Evolutionary conservation across 2,329 filamentous ascomycete genomes (phyloP).

Genomic region (Phyllosticta citrichinensis): DNA sequence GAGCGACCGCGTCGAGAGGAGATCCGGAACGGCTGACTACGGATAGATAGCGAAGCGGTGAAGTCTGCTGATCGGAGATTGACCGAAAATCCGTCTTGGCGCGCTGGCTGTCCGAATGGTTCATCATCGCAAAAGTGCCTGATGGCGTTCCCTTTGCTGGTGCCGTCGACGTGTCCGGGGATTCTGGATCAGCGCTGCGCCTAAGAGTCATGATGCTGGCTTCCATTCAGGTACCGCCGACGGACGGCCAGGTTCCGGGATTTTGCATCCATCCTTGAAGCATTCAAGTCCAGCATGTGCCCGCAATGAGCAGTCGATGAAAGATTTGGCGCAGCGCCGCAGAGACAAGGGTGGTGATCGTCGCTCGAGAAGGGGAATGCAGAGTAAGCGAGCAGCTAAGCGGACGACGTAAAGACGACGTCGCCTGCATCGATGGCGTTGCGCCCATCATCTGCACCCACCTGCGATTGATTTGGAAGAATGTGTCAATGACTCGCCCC

Average conservation of each 20-base stretch:
- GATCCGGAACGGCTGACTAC: neutral
- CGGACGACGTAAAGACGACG: too few species aligned
- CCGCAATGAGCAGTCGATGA: neutral
- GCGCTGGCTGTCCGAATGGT: neutral
- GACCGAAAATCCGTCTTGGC: neutral
- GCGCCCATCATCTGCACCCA: neutral
- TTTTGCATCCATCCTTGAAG: neutral
- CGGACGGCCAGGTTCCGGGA: neutral
- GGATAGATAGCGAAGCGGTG: neutral
- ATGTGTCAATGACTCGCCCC: too few species aligned
- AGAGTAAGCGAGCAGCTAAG: too few species aligned
- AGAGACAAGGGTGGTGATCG: too few species aligned
- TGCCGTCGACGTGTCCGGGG: neutral
- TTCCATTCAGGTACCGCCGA: neutral
- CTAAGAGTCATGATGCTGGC: neutral
- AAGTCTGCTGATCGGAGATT: neutral
- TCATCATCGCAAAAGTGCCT: neutral
- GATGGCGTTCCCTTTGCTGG: neutral
- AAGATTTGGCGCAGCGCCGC: neutral
- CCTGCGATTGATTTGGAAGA: too few species aligned
- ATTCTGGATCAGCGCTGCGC: neutral
- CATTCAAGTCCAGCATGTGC: neutral
- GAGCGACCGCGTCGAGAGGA: neutral
- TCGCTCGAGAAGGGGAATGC: too few species aligned
- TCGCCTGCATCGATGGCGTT: too few species aligned